Evolutionary conservation across 306 rosid species (phyloP).

Genomic region (Cicer yamashitae): DNA sequence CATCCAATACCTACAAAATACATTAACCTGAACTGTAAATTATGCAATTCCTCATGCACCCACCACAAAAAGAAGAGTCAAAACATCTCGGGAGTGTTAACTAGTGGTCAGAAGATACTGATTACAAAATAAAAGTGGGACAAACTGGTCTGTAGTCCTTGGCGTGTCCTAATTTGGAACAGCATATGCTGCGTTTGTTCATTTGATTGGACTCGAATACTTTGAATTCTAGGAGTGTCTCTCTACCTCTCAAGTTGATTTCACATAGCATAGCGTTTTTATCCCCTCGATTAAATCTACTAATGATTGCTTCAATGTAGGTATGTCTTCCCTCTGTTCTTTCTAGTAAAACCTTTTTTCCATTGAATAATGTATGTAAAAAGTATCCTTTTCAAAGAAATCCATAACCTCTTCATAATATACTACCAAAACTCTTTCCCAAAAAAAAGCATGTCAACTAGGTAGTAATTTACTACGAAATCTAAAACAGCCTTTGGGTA

Average conservation of each 20-base stretch:
- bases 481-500: constrained; percentile 25
- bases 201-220: background rate
- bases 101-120: constrained; percentile 2
- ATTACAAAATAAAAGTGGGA: background rate
- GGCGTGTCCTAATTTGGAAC: constrained; percentile 6
- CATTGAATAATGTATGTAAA: constrained; percentile 1
- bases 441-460: background rate
- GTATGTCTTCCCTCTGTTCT: constrained; percentile 10
- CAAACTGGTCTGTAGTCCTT: constrained; percentile 10
- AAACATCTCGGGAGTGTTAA: constrained; percentile 1
- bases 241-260: constrained; percentile 14
- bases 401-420: constrained; percentile 13
- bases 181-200: background rate
- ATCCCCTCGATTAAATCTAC: constrained; percentile 15
- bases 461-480: constrained; percentile 11
- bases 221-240: background rate
- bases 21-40: constrained; percentile 7
- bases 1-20: constrained; percentile 3
- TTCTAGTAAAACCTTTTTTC: background rate
- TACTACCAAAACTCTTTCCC: background rate
- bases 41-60: constrained; percentile 16
- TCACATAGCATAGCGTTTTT: background rate
- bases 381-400: constrained; percentile 10
- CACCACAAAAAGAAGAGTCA: background rate
- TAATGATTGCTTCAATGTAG: background rate